Base-by-base conservation (phyloP, 495 filamentous ascomycete genomes). In the Corynascus novoguineensis region DNA sequence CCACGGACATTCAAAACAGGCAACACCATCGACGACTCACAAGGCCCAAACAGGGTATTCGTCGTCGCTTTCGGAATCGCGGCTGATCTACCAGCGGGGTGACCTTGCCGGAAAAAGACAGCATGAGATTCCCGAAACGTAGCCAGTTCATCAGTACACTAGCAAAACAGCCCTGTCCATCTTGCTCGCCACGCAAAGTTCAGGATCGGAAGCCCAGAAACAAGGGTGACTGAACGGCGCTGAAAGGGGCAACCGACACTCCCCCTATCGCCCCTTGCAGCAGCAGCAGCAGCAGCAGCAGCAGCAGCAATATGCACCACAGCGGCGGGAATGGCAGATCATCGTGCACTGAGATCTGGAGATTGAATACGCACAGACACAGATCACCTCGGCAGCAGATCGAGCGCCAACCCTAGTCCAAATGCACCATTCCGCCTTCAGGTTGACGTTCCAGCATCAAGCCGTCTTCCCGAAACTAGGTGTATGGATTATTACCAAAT, bases 41-140 rank as follows among this genome's bases (percentile, higher is more conserved):
- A 29, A 21, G 17, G 6, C 42, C 31, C 34, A 50, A 42, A 42
- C 55, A 57, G 35, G 47, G 45, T 22, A 57, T 38, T 38, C 24
- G 34, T 52, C 40, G 17, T 25, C 21, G 6, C 40, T 21, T 53
- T 50, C 42, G 49, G 56, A 58, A 47, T 38, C 53, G 49, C 56
- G 56, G 56, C 49, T 53, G 49, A 53, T 25, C 31, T 45, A 21
- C 19, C 40, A 38, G 28, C 28, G 35, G 10, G 17, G 24, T 22
- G 8, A 3, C 41, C 46, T 29, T 50, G 32, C 53, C 54, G n/a
- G 34, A 57, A 55, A 10, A 31, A 46, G 41, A 19, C 34, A 17
- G 11, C 44, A 24, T 8, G 31, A 17, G 14, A 37, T 49, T 50
- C 53, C 44, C 49, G 44, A 56, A 49, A 32, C 35, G 15, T 46